Percentiles rank a stretch among this genome's conserved stretches.
phyloP scores from a whole-genome alignment of 352 stramenopile genomes.

The Pythium dissotocum region DNA sequence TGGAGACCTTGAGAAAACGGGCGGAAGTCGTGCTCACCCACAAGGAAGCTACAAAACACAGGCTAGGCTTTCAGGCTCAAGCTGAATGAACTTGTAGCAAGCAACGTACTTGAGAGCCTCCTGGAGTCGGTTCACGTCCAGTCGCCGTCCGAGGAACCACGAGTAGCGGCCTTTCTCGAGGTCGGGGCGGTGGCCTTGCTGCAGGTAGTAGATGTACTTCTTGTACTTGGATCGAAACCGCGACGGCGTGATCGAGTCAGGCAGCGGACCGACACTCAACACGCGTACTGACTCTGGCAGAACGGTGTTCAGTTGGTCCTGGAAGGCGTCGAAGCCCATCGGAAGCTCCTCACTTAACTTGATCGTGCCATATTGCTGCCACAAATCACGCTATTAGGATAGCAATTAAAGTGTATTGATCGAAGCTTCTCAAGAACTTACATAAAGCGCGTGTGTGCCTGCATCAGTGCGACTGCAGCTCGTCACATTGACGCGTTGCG shows the following conservation, averaged over 20 bases:
- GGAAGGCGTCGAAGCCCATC: conserved; percentile 45
- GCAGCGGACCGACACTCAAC: conserved; percentile 40
- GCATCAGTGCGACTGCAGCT: conserved; percentile 83
- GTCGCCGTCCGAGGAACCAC: conserved; percentile 75
- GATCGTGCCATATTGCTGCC: conserved; percentile 86
- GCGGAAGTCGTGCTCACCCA: conserved; percentile 77
- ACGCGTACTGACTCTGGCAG: conserved; percentile 52
- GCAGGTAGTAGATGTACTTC: conserved; percentile 91
- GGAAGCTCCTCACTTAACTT: conserved; percentile 43
- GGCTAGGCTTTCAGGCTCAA: too few relatives aligned
- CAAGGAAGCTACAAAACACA: conserved; percentile 45
- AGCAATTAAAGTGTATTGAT: too few relatives aligned
- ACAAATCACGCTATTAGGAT: conserved; percentile 6
- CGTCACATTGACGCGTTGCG: conserved; percentile 75
- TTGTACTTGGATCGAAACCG: conserved; percentile 84
- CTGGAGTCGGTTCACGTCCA: conserved; percentile 61
- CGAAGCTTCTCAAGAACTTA: conserved; percentile 27
- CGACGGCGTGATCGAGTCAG: conserved; percentile 34
- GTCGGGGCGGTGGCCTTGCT: conserved; percentile 75
- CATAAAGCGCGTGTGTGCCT: conserved; percentile 82
- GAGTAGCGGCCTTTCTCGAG: conserved; percentile 73
- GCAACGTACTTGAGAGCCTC: conserved; percentile 53
- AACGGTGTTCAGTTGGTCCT: conserved; percentile 48
- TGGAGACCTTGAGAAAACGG: conserved; percentile 78
- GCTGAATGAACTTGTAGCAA: too few relatives aligned